Percentiles rank a stretch among this genome's conserved stretches.
Evolutionary conservation across 305 asterid genomes (phyloP).

Genomic region (Solanum hybrid): DNA sequence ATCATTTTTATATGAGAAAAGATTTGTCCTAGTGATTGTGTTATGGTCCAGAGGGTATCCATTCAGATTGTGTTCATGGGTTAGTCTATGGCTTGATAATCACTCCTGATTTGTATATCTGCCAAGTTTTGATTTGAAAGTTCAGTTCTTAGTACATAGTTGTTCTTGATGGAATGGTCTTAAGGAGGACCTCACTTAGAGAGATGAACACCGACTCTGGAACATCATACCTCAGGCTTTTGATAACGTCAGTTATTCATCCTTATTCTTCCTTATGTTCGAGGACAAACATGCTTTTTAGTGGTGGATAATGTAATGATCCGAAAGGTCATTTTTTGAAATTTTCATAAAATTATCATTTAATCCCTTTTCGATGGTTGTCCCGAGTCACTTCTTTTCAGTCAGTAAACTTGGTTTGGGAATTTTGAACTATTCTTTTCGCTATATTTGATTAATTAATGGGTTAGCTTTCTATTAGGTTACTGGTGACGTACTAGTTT

Average conservation of each 20-base stretch:
- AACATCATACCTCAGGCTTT: neutral
- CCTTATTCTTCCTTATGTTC: neutral
- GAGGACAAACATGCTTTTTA: neutral
- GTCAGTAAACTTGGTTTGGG: neutral
- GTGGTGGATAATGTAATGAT: neutral
- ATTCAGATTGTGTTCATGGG: neutral
- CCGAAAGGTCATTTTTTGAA: neutral
- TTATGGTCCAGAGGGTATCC: neutral
- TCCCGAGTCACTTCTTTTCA: neutral
- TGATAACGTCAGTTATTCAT: neutral
- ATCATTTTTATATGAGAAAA: neutral
- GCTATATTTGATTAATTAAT: neutral
- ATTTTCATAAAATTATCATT: neutral
- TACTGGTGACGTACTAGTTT: neutral
- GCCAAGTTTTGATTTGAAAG: neutral
- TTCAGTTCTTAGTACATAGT: neutral
- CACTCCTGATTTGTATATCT: neutral
- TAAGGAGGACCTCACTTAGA: neutral
- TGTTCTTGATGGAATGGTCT: neutral
- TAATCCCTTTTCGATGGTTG: neutral
- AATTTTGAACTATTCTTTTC: neutral
- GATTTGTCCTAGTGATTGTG: neutral
- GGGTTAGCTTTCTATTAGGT: neutral
- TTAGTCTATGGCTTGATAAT: neutral
- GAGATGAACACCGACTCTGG: neutral